A percentile compares a stretch with the other conserved stretches of the same genome.
These are phyloP conservation scores for maize (Zea mays) DNA, from an alignment of 176 grass and related monocot species.

Conservation along the genomic window Zm-B73-REFERENCE-NAM-5.0 NC_050100.1:160698001-160698500, in stretches of 20 bases:
- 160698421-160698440: background rate
- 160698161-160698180: background rate
- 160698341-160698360: background rate
- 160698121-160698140: slow-evolving; percentile 78
- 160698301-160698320: background rate
- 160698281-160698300: background rate
- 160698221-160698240: background rate
- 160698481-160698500: background rate
- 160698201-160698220: background rate
- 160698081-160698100: slow-evolving; percentile 75
- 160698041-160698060: slow-evolving; percentile 8
- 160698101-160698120: slow-evolving; percentile 74
- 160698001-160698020: background rate
- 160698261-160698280: background rate
- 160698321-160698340: background rate
- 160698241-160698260: slow-evolving; percentile 10
- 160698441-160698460: background rate
- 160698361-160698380: background rate
- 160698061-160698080: slow-evolving; percentile 20
- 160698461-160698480: background rate
- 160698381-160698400: background rate
- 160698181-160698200: background rate
- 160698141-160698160: slow-evolving; percentile 44
- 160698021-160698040: background rate
- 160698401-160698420: background rate